Percentiles rank a stretch among this genome's conserved stretches.
Conservation (phyloP, 2,329 filamentous ascomycete species). For the Cercospora beticola region DNA sequence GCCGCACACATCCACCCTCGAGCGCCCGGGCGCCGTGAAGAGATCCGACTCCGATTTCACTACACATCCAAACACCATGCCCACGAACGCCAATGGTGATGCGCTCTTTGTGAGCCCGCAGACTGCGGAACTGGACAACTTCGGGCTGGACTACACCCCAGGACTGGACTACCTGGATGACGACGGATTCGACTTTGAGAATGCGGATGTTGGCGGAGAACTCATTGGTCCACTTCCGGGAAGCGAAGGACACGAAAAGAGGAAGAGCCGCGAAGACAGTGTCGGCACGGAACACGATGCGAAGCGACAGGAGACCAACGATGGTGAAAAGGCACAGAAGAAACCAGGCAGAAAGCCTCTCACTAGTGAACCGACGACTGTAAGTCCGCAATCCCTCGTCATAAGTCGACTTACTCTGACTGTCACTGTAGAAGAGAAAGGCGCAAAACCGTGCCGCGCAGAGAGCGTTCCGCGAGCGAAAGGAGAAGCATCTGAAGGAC, state of each 20-base stretch:
- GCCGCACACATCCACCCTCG: constrained; percentile 20
- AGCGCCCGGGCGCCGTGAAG: neutral
- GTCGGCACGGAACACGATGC: constrained; percentile 64
- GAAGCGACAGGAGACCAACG: constrained; percentile 78
- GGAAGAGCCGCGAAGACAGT: constrained; percentile 66
- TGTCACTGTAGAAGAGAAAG: constrained; percentile 76
- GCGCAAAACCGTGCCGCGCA: constrained; percentile 93
- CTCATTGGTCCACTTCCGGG: constrained; percentile 77
- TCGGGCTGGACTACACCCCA: constrained; percentile 56
- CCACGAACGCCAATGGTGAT: constrained; percentile 23
- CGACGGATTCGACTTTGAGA: constrained; percentile 72
- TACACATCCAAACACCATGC: constrained; percentile 22
- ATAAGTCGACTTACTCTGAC: neutral
- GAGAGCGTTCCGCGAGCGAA: constrained; percentile 88
- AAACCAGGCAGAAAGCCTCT: constrained; percentile 95
- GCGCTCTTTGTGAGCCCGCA: constrained; percentile 35
- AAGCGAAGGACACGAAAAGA: constrained; percentile 63
- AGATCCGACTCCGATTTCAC: constrained; percentile 18
- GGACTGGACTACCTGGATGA: constrained; percentile 79
- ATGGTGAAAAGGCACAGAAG: constrained; percentile 82
- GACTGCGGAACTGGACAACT: constrained; percentile 30
- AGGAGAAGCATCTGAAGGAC: constrained; percentile 86
- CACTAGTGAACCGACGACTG: constrained; percentile 91
- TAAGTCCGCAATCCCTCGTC: constrained; percentile 55
- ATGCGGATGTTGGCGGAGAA: constrained; percentile 54